Evolutionary conservation across 352 stramenopile genomes (phyloP).

Genomic region (Phytophthora chlamydospora): DNA sequence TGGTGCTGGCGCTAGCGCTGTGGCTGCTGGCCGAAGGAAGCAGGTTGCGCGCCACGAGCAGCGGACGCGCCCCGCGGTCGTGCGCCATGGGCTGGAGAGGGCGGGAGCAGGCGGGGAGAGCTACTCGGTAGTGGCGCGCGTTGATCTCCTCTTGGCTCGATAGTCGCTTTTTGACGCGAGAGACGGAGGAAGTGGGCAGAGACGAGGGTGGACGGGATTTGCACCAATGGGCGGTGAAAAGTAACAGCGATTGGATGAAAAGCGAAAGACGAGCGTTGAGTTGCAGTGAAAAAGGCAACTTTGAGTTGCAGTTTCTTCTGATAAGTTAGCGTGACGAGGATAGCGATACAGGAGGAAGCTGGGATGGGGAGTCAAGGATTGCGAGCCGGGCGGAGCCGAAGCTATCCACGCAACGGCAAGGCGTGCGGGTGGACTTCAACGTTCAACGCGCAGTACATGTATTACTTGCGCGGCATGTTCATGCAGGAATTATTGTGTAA

Average conservation of each 20-base stretch:
- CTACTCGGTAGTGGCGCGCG: background rate
- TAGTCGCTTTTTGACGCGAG: constrained; percentile 15
- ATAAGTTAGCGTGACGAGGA: constrained; percentile 1
- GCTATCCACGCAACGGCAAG: constrained; percentile 3
- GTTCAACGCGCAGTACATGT: too few relatives aligned
- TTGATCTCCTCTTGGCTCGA: constrained; percentile 2
- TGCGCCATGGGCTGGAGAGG: constrained; percentile 36
- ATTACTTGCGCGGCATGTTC: constrained; percentile 3
- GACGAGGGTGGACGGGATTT: constrained; percentile 10
- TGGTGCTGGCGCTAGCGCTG: constrained; percentile 28
- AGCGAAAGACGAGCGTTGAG: background rate
- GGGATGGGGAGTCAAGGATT: constrained; percentile 14
- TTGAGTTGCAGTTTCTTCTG: background rate
- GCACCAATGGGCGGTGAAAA: constrained; percentile 3
- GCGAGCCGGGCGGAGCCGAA: constrained; percentile 1
- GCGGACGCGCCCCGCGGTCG: constrained; percentile 29
- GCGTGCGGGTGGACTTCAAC: constrained; percentile 19
- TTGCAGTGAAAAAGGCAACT: constrained; percentile 7
- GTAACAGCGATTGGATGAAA: constrained; percentile 12
- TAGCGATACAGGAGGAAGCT: background rate
- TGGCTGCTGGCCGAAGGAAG: constrained; percentile 26
- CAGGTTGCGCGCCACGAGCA: constrained; percentile 41
- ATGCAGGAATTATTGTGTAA: constrained; percentile 8
- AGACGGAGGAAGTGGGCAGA: constrained; percentile 8
- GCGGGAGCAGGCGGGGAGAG: constrained; percentile 4